These are phyloP conservation scores for Colletotrichum sp. DNA, from an alignment of 2,329 filamentous ascomycete genomes.

Conservation along the genomic window DNA sequence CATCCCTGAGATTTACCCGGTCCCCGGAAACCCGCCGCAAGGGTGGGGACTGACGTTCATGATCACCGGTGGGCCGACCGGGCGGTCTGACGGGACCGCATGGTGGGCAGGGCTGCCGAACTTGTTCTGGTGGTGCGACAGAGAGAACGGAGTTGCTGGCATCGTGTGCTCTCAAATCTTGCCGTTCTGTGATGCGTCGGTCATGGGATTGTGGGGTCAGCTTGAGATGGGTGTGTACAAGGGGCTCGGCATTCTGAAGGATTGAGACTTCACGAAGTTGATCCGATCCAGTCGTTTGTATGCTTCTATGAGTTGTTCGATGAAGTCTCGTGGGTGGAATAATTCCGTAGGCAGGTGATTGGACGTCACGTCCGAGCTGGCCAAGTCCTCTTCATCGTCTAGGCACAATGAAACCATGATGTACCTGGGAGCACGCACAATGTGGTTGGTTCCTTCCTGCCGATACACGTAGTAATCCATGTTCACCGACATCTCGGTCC, in stretches of 20 bases:
- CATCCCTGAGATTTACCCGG: slow-evolving; percentile 54
- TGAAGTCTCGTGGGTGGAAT: background rate
- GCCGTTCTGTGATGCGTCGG: slow-evolving; percentile 50
- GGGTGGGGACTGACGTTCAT: slow-evolving; percentile 70
- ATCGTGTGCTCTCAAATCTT: slow-evolving; percentile 56
- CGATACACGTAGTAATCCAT: background rate
- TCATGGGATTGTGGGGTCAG: slow-evolving; percentile 43
- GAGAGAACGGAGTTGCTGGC: slow-evolving; percentile 62
- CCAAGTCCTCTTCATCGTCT: background rate
- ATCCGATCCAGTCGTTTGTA: background rate
- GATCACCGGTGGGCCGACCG: slow-evolving; percentile 53
- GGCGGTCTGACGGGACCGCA: slow-evolving; percentile 54
- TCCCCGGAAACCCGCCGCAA: slow-evolving; percentile 53
- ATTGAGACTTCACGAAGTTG: background rate
- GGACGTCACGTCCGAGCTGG: background rate
- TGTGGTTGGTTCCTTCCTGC: background rate
- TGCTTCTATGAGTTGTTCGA: background rate
- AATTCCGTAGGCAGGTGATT: background rate
- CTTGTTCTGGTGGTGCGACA: slow-evolving; percentile 67
- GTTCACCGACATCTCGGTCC: background rate
- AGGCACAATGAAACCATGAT: background rate
- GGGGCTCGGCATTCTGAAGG: background rate
- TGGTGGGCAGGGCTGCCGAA: slow-evolving; percentile 67
- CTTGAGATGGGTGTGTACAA: slow-evolving; percentile 44
- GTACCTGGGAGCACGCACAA: background rate